Conservation (phyloP, 2,329 filamentous ascomycete species). For the Fusarium sp. region DNA sequence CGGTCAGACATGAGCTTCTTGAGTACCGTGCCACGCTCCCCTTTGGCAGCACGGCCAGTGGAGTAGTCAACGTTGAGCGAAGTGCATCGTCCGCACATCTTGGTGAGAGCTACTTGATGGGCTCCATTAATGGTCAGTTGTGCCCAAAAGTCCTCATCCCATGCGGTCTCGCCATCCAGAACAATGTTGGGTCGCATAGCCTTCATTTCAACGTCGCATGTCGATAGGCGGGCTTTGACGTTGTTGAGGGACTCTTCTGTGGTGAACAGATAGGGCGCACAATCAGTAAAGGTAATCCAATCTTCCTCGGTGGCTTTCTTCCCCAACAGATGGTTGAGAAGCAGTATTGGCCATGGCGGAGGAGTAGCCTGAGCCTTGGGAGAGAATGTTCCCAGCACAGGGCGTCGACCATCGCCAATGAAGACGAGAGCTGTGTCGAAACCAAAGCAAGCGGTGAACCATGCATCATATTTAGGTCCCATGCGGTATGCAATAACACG, state of each 20-base stretch:
- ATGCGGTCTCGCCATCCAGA: conserved; percentile 66
- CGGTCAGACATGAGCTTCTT: conserved; percentile 77
- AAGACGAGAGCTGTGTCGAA: conserved; percentile 70
- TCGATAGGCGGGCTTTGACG: conserved; percentile 66
- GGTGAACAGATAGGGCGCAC: conserved; percentile 77
- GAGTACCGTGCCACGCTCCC: conserved; percentile 68
- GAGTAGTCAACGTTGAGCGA: conserved; percentile 77
- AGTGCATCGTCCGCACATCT: conserved; percentile 74
- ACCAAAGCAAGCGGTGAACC: conserved; percentile 75
- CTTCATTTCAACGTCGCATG: conserved; percentile 66
- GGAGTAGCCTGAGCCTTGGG: conserved; percentile 47
- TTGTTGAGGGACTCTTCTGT: conserved; percentile 75
- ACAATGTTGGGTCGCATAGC: conserved; percentile 81
- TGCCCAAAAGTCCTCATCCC: conserved; percentile 78
- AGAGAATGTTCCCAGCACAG: conserved; percentile 66
- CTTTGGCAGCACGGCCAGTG: conserved; percentile 67
- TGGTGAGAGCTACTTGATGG: conserved; percentile 66
- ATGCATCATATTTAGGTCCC: conserved; percentile 66
- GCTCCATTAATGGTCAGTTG: conserved; percentile 59
- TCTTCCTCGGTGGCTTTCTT: conserved; percentile 44
- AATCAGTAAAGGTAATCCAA: conserved; percentile 76
- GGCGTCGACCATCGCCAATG: conserved; percentile 68
- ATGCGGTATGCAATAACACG: conserved; percentile 69
- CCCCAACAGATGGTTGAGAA: conserved; percentile 46
- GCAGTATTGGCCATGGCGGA: conserved; percentile 49